Conservation (phyloP, 768 basidiomycete genomes). For the Suillus ampliporus region DNA sequence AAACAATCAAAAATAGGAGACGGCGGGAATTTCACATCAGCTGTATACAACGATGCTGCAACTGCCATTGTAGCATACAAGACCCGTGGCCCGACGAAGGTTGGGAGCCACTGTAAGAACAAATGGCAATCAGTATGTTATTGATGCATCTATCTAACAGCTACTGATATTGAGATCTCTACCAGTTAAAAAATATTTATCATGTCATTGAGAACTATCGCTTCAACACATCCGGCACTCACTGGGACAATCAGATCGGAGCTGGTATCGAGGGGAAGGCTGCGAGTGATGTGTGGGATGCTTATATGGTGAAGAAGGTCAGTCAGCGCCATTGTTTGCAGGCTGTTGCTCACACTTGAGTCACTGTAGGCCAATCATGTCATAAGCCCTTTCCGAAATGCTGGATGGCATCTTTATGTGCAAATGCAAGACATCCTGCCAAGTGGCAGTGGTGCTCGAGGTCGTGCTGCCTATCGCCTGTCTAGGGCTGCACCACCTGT, state of each 20-base stretch:
- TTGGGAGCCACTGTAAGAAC: no score
- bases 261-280: slow-evolving; percentile 2
- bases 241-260: neutral
- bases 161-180: neutral
- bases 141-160: no score
- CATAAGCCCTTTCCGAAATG: neutral
- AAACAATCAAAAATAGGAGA: no score
- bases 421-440: slow-evolving; percentile 2
- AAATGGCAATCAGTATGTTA: no score
- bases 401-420: neutral
- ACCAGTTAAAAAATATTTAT: slow-evolving; percentile 4
- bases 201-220: neutral
- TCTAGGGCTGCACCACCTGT: neutral
- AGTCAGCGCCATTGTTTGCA: neutral
- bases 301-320: neutral
- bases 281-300: neutral
- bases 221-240: neutral
- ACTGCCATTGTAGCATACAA: no score
- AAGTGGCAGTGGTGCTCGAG: neutral
- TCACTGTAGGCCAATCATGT: neutral
- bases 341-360: neutral
- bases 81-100: no score
- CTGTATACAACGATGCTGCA: no score
- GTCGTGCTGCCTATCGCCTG: neutral
- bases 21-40: no score